Evolutionary conservation across 2,329 filamentous ascomycete genomes (phyloP).

Genomic region (Fusarium sterilihyphosum): DNA sequence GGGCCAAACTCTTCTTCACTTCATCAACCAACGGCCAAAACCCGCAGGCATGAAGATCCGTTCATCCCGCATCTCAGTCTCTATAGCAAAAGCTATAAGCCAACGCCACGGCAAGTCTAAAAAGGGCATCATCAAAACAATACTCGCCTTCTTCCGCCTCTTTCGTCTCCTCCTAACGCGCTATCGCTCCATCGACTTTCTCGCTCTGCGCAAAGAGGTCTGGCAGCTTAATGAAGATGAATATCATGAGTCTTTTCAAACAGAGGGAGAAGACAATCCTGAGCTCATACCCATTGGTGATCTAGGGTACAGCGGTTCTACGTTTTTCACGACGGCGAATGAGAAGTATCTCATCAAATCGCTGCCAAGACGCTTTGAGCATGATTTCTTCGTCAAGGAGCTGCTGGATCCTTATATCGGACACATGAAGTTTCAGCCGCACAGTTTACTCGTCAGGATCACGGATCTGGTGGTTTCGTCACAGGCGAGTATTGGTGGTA

Average conservation of each 20-base stretch:
- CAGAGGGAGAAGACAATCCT: conserved; percentile 39
- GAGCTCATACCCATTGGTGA: conserved; percentile 69
- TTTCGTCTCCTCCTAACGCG: conserved; percentile 47
- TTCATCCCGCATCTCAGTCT: conserved; percentile 62
- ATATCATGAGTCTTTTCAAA: conserved; percentile 51
- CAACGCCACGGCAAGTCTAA: conserved; percentile 48
- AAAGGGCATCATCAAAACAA: conserved; percentile 43
- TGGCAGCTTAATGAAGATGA: conserved; percentile 51
- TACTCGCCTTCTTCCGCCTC: conserved; percentile 48
- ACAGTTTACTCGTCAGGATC: conserved; percentile 75
- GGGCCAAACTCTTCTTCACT: neutral
- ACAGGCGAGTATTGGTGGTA: conserved; percentile 65
- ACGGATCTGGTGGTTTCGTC: conserved; percentile 73
- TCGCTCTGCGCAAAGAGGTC: conserved; percentile 42
- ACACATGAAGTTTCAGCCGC: conserved; percentile 69
- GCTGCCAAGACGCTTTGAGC: conserved; percentile 74
- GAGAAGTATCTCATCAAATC: conserved; percentile 77
- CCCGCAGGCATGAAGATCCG: conserved; percentile 45
- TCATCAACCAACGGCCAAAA: neutral
- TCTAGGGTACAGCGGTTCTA: conserved; percentile 79
- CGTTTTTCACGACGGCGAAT: conserved; percentile 76
- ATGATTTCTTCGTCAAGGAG: conserved; percentile 74
- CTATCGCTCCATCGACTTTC: conserved; percentile 45
- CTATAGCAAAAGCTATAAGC: conserved; percentile 64
- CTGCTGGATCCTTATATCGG: conserved; percentile 71